These are phyloP conservation scores for Galium porrigens DNA, from an alignment of 305 asterid genomes.

Conservation along the genomic window DNA sequence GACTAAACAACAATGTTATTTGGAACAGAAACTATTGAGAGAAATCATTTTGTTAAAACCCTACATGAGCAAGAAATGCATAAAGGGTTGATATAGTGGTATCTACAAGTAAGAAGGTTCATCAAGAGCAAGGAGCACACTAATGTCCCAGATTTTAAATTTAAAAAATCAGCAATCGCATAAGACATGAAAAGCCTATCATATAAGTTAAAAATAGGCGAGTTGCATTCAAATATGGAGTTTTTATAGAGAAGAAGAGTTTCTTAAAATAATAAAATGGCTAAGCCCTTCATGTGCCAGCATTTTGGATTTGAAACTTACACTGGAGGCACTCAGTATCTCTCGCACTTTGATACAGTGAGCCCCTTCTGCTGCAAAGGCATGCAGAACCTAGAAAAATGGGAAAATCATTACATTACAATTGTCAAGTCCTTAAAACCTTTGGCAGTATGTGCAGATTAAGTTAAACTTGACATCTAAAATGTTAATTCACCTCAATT, in stretches of 20 bases:
- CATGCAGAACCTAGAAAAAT: slow-evolving; percentile 64
- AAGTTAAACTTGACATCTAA: slow-evolving; percentile 3
- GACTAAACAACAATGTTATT: too few relatives aligned
- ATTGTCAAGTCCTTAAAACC: neutral
- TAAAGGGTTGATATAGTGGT: too few relatives aligned
- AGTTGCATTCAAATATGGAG: neutral
- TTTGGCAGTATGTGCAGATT: neutral
- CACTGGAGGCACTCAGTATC: slow-evolving; percentile 65
- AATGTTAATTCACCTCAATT: slow-evolving; percentile 50
- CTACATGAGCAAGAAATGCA: neutral
- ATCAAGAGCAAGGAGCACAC: neutral
- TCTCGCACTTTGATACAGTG: slow-evolving; percentile 79
- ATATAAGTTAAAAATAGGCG: neutral
- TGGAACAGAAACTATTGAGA: too few relatives aligned
- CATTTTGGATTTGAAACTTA: slow-evolving; percentile 32
- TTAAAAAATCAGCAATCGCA: neutral
- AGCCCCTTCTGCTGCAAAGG: slow-evolving; percentile 95
- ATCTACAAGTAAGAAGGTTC: neutral
- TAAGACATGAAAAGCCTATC: neutral
- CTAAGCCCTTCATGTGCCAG: neutral
- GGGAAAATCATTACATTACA: slow-evolving; percentile 5
- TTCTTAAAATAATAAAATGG: neutral
- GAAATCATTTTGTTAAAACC: neutral
- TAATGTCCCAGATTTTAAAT: neutral
- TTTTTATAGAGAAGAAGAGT: neutral